Base-by-base conservation (phyloP, 495 filamentous ascomycete species). In the Pyronema domesticum region DNA sequence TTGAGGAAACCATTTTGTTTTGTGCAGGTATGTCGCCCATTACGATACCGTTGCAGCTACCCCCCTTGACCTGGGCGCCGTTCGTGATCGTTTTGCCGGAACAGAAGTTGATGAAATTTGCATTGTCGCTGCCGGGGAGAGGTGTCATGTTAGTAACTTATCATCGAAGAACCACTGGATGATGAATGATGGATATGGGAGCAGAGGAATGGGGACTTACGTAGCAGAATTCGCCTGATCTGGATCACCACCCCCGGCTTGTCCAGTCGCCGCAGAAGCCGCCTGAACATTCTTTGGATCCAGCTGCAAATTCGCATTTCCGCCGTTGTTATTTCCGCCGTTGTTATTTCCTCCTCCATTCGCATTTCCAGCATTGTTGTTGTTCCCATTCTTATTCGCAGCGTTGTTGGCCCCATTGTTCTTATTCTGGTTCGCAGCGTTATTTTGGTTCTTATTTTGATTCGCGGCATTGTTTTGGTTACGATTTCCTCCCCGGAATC, bases 31-130 rank as follows among this genome's bases (percentile, higher is more conserved):
- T 83, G 51, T 84, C 73, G 56, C 82, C 15, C 57, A 43, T 65
- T 58, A 65, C 63, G 68, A 79, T 73, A 67, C 79, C 79, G 64
- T 86, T 86, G 68, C 82, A 86, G 43, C 82, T 85, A n/a, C 82
- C 82, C 11, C 55, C 61, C 51, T 72, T 71, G 51, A 75, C 68
- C 65, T 86, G 82, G 19, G 72, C 63, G 62, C 82, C 82, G 62
- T 85, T 85, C 49, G 81, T 86, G 54, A 80, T 48, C n/a, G 73
- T 77, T 68, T 82, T 71, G 40, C 80, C 81, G 10, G 70, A 62
- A 66, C 82, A 82, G 65, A 78, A 78, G 68, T 82, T 82, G 71
- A 81, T 80, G 70, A 83, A 82, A 68, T 85, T 84, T 66, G 68
- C 65, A 51, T 67, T 39, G 57, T 77, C 65, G 7, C 53, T 55